These are phyloP conservation scores for Calonectria naviculata DNA, from an alignment of 2,329 filamentous ascomycete genomes.

Conservation along the genomic window DNA sequence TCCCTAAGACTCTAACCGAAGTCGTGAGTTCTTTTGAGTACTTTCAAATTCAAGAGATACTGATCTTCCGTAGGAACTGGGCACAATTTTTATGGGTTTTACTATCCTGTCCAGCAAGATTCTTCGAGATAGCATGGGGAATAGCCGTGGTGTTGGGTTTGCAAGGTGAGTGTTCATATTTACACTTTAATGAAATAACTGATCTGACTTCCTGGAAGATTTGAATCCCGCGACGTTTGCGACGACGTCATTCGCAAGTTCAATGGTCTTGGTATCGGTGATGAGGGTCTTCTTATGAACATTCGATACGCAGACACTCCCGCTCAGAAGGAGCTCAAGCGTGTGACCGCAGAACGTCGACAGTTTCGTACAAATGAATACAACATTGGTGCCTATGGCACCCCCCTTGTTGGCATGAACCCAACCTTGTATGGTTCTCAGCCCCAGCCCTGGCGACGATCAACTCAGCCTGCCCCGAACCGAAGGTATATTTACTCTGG, in stretches of 20 bases:
- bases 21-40: conserved; percentile 66
- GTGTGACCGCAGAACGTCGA: conserved; percentile 92
- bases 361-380: conserved; percentile 98
- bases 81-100: conserved; percentile 81
- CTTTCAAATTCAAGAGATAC: background rate
- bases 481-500: conserved; percentile 43
- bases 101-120: conserved; percentile 95
- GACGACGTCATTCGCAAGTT: conserved; percentile 89
- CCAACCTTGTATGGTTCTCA: conserved; percentile 50
- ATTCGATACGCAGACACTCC: conserved; percentile 98
- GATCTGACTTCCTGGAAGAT: conserved; percentile 65
- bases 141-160: conserved; percentile 97
- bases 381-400: conserved; percentile 78
- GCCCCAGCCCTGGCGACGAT: conserved; percentile 51
- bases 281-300: conserved; percentile 86
- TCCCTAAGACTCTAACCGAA: conserved; percentile 92
- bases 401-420: conserved; percentile 67
- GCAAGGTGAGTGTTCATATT: conserved; percentile 74
- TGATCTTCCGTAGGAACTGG: conserved; percentile 69
- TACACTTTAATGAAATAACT: background rate
- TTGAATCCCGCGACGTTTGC: conserved; percentile 89
- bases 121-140: conserved; percentile 89
- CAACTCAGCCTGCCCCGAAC: conserved; percentile 34
- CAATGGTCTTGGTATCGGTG: conserved; percentile 81
- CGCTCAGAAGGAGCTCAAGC: conserved; percentile 96